Evolutionary conservation across 208 protist species (phyloP), one percentile per base, ranked within the genome.

Genomic region (Crithidia acanthocephali): DNA sequence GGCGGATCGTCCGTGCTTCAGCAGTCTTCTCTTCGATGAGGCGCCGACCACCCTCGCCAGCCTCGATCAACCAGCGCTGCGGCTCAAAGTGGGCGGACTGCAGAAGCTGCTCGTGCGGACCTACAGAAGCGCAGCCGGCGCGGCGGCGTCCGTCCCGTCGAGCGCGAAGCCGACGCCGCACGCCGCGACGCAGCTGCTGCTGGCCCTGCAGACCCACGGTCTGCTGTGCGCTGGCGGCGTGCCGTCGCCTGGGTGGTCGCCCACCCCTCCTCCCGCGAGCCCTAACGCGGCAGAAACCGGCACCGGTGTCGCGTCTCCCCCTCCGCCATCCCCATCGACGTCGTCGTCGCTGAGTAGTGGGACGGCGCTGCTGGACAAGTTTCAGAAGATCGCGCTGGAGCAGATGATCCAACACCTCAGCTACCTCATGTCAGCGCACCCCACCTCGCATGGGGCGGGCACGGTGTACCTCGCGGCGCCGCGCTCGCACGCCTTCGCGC

Each of bases 201-300:
- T 90, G 33, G 68, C 87, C n/a, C 64, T 93, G 40, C 87, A 93
- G 61, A 80, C 75, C 22, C 90, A 92, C 61, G 73, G 76, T 5
- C 83, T 90, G 78, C 74, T 90, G 53, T 83, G 77, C 45, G 28
- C 45, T 23, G 90, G 90, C 7, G 78, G 81, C 6, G 78, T 95
- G 28, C 78, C 74, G 16, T 82, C 91, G 18, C 79, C 73, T 68
- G 68, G 63, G 13, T 92, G 82, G 80, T 64, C 68, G 22, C 77
- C 77, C 16, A 66, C 55, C 11, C 53, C 66, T 27, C 35, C 35
- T 11, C 35, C 5, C 35, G 8, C 35, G 35, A 40, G n/a, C n/a
- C n/a, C n/a, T n/a, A n/a, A n/a, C n/a, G n/a, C n/a, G n/a, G n/a
- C n/a, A n/a, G n/a, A 32, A 10, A 50, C 2, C 27, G 2, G 16